Evolutionary conservation across 2,329 filamentous ascomycete species (phyloP).

Genomic region (Xylariaceae sp.): DNA sequence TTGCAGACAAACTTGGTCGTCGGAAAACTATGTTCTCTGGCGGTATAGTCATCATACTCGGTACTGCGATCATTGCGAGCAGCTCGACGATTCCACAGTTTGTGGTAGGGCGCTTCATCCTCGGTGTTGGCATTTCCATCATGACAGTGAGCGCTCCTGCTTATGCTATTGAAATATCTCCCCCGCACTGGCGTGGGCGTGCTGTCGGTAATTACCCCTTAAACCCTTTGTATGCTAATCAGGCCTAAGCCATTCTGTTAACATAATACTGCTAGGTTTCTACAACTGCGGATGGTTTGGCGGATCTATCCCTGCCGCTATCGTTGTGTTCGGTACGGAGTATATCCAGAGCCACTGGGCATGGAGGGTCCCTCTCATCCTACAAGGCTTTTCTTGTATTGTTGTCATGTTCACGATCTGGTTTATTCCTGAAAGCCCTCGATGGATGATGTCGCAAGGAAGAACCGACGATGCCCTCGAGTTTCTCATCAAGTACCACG

Average conservation of each 20-base stretch:
- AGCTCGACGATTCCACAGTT: slow-evolving; percentile 36
- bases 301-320: slow-evolving; percentile 45
- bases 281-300: slow-evolving; percentile 52
- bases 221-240: background rate
- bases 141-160: slow-evolving; percentile 46
- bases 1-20: slow-evolving; percentile 42
- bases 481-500: slow-evolving; percentile 41
- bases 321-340: slow-evolving; percentile 44
- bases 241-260: background rate
- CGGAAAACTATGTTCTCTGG: slow-evolving; percentile 43
- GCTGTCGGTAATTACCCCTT: slow-evolving; percentile 34
- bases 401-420: slow-evolving; percentile 36
- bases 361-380: slow-evolving; percentile 46
- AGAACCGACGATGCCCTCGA: slow-evolving; percentile 37
- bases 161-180: slow-evolving; percentile 44
- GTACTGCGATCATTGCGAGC: slow-evolving; percentile 40
- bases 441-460: slow-evolving; percentile 39
- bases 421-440: slow-evolving; percentile 40
- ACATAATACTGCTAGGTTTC: slow-evolving; percentile 31
- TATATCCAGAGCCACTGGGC: slow-evolving; percentile 41
- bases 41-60: slow-evolving; percentile 40
- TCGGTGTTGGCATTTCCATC: slow-evolving; percentile 43
- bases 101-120: slow-evolving; percentile 43
- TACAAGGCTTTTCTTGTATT: slow-evolving; percentile 42
- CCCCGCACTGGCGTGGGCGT: slow-evolving; percentile 47